phyloP scores from a whole-genome alignment of 108 stramenopile genomes.

The Cyclotella baltica region DNA sequence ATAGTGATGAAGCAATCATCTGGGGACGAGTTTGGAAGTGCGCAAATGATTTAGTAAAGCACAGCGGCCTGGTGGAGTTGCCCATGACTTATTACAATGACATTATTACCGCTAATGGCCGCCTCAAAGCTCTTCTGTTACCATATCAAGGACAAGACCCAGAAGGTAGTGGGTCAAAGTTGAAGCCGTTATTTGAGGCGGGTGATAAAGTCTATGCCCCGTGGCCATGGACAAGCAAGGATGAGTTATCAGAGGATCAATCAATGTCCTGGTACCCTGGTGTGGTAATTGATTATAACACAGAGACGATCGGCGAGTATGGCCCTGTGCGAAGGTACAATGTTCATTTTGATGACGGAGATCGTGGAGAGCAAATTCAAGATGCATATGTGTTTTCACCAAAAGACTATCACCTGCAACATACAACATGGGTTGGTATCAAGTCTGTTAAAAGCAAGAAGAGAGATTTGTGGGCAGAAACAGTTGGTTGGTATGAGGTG shows the following conservation, averaged over 20 bases:
- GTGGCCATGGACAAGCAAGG: neutral
- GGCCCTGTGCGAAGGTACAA: neutral
- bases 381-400: neutral
- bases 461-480: neutral
- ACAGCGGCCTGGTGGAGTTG: conserved; percentile 12
- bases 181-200: neutral
- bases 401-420: neutral
- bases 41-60: conserved; percentile 32
- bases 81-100: conserved; percentile 2
- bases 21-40: conserved; percentile 31
- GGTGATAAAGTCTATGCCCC: neutral
- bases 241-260: no score
- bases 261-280: neutral
- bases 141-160: neutral
- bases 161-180: neutral
- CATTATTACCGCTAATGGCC: neutral
- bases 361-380: neutral
- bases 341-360: neutral
- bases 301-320: neutral
- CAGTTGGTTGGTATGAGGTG: neutral
- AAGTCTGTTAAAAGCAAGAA: neutral
- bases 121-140: neutral
- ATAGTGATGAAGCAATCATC: conserved; percentile 11
- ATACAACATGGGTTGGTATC: neutral
- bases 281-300: neutral